Evolutionary conservation across 1,284 basidiomycete species (phyloP), one percentile per base, ranked within the genome.

Genomic region (Naganishia sp.): DNA sequence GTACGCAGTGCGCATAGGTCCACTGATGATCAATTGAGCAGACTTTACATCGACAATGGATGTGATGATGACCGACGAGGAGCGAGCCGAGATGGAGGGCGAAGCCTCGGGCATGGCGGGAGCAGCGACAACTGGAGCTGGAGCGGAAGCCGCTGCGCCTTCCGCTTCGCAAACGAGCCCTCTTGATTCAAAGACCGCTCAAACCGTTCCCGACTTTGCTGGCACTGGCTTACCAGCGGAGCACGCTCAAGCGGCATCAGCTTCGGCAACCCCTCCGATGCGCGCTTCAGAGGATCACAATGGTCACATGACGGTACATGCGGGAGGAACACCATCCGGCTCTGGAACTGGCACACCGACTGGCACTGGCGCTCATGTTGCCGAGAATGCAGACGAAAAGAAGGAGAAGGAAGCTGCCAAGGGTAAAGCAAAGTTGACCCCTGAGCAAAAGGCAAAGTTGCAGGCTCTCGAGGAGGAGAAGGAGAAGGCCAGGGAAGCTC

Each of bases 371-470:
- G 52, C 65, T 17, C 57, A 62, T 13, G 51, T 45, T 9, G 35
- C 49, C 35, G 32, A 42, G 6, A 55, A 65, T 47, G 9, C 56
- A 21, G 74, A 67, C 68, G 76, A 64, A 71, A 75, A 79, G 67
- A 79, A 72, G 69, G 75, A 69, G 63, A 70, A 55, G 41, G 74
- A 73, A 65, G 74, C 72, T 68, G 83, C 83, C 74, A 87, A 85
- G 79, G 84, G 84, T 35, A 79, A 79, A 69, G 74, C 78, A 58
- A 91, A 89, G 80, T 74, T 92, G 60, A 87, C 88, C 0, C 86
- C 88, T 0, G 93, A 96, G 80, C 92, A 96, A 80, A 86, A 83
- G 74, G 87, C 88, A 78, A 89, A 92, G 78, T 82, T 94, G 57
- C 85, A 87, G 42, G 89, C 88, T 70, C 84, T 93, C 66, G 92